Base-by-base conservation (phyloP, 202 grass and related monocot genomes). In the Cymbopogon flexuosus region DNA sequence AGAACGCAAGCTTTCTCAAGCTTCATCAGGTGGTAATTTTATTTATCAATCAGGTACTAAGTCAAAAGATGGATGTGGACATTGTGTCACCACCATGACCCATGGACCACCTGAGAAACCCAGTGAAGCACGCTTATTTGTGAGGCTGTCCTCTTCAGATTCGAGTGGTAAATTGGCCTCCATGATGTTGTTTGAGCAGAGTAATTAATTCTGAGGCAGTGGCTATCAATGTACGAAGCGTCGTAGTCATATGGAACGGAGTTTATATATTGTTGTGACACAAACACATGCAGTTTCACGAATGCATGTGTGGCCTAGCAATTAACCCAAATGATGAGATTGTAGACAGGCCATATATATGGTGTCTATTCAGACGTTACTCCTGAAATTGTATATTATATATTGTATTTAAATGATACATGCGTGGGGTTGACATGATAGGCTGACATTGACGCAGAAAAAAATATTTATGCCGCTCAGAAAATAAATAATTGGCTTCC, bases 11-110 rank as follows among this genome's bases (percentile, higher is more conserved):
- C 18, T 41, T 60, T 30, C 5, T 29, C 10, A 12, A 41, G 30
- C 22, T 40, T 16, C 14, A 49, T 57, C 22, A 19, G 22, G 72
- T 43, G 12, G 3, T 61, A 58, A 34, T 49, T 46, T 46, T 8
- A 31, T 23, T 16, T 21, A 57, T 11, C 5, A 8, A 56, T 7
- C 45, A 33, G 56, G 33, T 29, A 33, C 31, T 33, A 73, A 52
- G 83, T 89, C 60, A 78, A 62, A 62, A 68, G 73, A 58, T 58
- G 47, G 77, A 86, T 82, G 59, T 41, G 36, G 83, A 81, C 83
- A 89, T 64, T 19, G 51, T 85, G 87, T 89, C 78, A 52, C 58
- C 82, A 81, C 57, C 77, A 66, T 68, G 66, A 73, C 59, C 72
- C 71, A 85, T 16, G 52, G 6, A 67, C 61, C 65, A 81, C 61